Base-by-base conservation (phyloP, 805 yeast genomes). In the Candida koratica region DNA sequence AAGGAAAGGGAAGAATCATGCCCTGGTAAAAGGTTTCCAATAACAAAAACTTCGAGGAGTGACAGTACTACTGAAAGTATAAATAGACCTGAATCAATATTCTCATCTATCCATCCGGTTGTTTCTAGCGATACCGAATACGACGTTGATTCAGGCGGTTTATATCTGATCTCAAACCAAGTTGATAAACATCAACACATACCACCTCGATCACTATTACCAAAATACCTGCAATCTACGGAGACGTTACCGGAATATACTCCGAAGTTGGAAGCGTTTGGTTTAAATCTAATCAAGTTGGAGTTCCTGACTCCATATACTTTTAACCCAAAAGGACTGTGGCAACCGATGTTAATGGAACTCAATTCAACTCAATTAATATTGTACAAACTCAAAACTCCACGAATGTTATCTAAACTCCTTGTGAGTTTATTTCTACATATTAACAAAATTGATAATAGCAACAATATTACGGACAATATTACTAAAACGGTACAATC, bases 271-370 rank as follows among this genome's bases (percentile, higher is more conserved):
- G 54, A 56, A 29, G 53, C 42, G 31, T 60, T 49, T 42, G 71
- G 72, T 4, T 31, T 61, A 13, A 46, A 60, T 5, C 47, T 66
- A 20, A 37, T 58, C 24, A 59, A 63, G 28, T 53, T 56, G 12
- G 72, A 67, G 47, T 60, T 64, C 34, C 41, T 42, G 5, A 58
- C 69, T 2, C 72, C 72, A 0, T 67, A 56, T 48, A 60, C 55
- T 36, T 36, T 43, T 41, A 48, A 41, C 33, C 47, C 52, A 6
- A 38, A 48, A 14, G 37, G 62, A 20, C 35, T 46, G 6, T 60
- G 68, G 62, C 56, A 53, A 36, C 67, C 69, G 1, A 67, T 67
- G 13, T 43, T 63, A 16, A 47, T 63, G 16, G 69, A 65, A 42
- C 44, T 67, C 23, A 64, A 64, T 43, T 57, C 66, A 25, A 67